Conservation (phyloP, 2,329 filamentous ascomycete species). For the Thielaviopsis euricoi region DNA sequence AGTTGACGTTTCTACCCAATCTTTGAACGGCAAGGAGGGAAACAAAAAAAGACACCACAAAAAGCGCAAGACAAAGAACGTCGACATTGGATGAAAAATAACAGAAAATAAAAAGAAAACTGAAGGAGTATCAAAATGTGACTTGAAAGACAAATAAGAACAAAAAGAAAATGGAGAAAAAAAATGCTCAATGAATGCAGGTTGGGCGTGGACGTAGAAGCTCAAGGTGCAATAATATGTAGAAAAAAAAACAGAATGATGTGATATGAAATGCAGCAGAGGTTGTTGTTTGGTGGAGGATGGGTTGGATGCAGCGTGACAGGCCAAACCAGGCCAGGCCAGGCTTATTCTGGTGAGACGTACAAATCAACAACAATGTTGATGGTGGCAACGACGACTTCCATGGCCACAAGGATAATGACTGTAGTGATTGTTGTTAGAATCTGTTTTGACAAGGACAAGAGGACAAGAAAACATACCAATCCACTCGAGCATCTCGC, state of each 20-base stretch:
- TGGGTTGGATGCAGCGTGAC: not conserved
- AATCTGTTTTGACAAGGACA: not conserved
- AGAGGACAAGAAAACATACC: slow-evolving; percentile 36
- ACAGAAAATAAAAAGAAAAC: no score
- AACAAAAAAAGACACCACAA: not conserved
- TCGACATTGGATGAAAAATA: not conserved
- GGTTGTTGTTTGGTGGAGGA: not conserved
- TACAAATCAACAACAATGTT: slow-evolving; percentile 94
- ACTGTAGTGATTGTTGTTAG: slow-evolving; percentile 42
- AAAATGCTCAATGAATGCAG: no score
- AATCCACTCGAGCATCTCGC: slow-evolving; percentile 80
- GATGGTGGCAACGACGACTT: slow-evolving; percentile 81
- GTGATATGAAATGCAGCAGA: no score
- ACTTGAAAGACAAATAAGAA: no score
- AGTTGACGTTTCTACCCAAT: no score
- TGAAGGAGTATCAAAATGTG: no score
- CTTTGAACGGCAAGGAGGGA: not conserved
- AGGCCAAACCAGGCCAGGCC: no score
- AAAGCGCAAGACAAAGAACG: not conserved
- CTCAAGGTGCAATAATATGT: no score
- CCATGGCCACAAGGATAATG: slow-evolving; percentile 86
- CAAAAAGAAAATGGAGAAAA: no score
- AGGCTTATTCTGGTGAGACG: slow-evolving; percentile 24
- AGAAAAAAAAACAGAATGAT: no score
- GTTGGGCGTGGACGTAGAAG: no score